Conservation (phyloP, 345 rosid genomes). For the Salix purpurea region DNA sequence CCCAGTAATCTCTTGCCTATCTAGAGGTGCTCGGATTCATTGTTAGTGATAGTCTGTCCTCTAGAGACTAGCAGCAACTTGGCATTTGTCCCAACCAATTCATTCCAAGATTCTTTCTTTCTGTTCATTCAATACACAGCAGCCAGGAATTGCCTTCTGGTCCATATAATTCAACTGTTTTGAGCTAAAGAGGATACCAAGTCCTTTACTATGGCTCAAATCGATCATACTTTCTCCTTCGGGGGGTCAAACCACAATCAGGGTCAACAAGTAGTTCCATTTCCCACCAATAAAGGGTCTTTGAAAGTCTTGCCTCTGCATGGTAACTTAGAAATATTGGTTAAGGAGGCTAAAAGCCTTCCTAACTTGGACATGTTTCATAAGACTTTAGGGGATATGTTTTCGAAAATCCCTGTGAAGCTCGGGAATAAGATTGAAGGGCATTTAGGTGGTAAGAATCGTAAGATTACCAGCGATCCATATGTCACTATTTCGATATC, state of each 20-base stretch:
- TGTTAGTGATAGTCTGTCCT: neutral
- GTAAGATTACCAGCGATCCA: slow-evolving; percentile 75
- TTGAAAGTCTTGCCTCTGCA: slow-evolving; percentile 55
- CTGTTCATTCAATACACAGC: neutral
- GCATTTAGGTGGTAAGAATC: slow-evolving; percentile 31
- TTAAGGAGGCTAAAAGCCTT: slow-evolving; percentile 74
- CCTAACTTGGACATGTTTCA: slow-evolving; percentile 91
- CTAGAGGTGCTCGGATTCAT: neutral
- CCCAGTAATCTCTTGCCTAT: neutral
- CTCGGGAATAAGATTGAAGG: slow-evolving; percentile 48
- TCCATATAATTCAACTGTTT: neutral
- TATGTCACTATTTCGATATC: slow-evolving; percentile 65
- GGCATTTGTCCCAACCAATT: slow-evolving; percentile 6
- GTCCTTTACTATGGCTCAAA: slow-evolving; percentile 41
- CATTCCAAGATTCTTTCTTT: neutral
- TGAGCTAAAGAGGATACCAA: neutral
- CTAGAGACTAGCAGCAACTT: neutral
- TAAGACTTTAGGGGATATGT: slow-evolving; percentile 55
- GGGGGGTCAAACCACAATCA: slow-evolving; percentile 63
- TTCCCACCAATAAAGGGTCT: slow-evolving; percentile 49
- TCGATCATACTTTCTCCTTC: slow-evolving; percentile 48
- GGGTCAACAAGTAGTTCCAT: slow-evolving; percentile 53
- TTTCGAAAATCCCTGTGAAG: slow-evolving; percentile 43
- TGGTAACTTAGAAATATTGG: slow-evolving; percentile 82
- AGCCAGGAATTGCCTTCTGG: too few relatives aligned